A percentile compares a stretch with the other conserved stretches of the same genome.
phyloP scores from a whole-genome alignment of 305 asterid species.

The Solanum hybrid region DNA sequence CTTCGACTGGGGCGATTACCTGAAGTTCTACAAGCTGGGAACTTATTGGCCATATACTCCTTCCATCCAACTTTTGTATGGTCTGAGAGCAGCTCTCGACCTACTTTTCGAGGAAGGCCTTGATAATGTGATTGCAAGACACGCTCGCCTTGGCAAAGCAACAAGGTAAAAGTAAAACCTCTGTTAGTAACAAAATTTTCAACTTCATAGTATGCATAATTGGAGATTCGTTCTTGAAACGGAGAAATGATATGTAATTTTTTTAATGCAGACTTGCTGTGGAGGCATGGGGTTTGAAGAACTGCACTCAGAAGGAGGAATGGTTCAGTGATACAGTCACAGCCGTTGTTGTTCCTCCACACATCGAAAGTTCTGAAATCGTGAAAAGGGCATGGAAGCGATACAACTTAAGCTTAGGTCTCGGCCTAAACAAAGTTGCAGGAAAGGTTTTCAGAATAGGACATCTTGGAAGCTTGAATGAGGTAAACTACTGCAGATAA shows the following conservation, averaged over 20 bases:
- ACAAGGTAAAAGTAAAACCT: conserved; percentile 43
- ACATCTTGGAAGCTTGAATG: conserved; percentile 74
- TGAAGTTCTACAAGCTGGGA: conserved; percentile 86
- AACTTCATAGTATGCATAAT: neutral
- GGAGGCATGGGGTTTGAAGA: conserved; percentile 98
- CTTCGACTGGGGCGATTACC: conserved; percentile 94
- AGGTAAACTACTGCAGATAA: conserved; percentile 14
- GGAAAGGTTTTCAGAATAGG: conserved; percentile 98
- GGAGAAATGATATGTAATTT: neutral
- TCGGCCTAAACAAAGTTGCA: conserved; percentile 91
- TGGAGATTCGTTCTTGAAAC: neutral
- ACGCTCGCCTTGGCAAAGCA: conserved; percentile 79
- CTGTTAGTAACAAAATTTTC: neutral
- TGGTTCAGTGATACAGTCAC: conserved; percentile 94
- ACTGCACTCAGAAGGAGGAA: conserved; percentile 96
- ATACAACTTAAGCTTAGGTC: conserved; percentile 92
- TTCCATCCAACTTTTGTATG: conserved; percentile 90
- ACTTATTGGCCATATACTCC: conserved; percentile 99
- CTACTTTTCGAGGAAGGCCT: conserved; percentile 97
- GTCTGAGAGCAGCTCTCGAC: conserved; percentile 81
- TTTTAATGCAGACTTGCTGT: conserved; percentile 64
- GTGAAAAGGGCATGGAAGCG: conserved; percentile 82
- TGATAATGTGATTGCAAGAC: conserved; percentile 84
- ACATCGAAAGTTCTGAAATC: conserved; percentile 69
- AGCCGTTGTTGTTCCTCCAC: conserved; percentile 74